Percentiles rank a stretch among this genome's conserved stretches.
Conservation (phyloP, 83 land plant genomes). For the Larix sibirica region DNA sequence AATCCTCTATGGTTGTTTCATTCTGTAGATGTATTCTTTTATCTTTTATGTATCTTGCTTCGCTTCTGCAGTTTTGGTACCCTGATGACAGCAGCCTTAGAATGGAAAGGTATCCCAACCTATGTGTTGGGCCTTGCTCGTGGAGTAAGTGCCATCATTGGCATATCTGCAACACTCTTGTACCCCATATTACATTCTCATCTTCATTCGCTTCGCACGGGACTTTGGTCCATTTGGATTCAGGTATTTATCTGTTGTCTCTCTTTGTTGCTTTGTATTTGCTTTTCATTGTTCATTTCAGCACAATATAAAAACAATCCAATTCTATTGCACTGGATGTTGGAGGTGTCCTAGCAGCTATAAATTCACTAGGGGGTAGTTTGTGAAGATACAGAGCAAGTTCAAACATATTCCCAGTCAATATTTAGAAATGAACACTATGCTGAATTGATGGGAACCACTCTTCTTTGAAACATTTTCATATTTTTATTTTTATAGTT, state of each 20-base stretch:
- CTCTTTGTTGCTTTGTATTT: background rate
- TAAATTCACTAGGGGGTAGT: no score
- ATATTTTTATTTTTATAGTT: no score
- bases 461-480: no score
- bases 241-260: conserved; percentile 61
- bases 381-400: background rate
- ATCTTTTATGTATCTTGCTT: background rate
- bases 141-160: no score
- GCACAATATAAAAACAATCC: background rate
- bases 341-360: background rate
- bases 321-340: background rate
- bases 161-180: no score
- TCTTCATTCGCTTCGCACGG: no score
- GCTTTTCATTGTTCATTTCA: background rate
- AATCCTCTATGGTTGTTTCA: background rate
- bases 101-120: no score
- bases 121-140: no score
- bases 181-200: no score
- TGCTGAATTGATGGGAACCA: background rate
- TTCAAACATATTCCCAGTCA: background rate
- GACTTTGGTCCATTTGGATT: conserved; percentile 87
- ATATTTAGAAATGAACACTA: background rate
- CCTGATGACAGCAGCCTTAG: no score
- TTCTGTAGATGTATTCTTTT: background rate
- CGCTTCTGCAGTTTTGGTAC: conserved; percentile 79